phyloP scores from a whole-genome alignment of 176 grass and related monocot species.

The Bonia amplexicaulis region DNA sequence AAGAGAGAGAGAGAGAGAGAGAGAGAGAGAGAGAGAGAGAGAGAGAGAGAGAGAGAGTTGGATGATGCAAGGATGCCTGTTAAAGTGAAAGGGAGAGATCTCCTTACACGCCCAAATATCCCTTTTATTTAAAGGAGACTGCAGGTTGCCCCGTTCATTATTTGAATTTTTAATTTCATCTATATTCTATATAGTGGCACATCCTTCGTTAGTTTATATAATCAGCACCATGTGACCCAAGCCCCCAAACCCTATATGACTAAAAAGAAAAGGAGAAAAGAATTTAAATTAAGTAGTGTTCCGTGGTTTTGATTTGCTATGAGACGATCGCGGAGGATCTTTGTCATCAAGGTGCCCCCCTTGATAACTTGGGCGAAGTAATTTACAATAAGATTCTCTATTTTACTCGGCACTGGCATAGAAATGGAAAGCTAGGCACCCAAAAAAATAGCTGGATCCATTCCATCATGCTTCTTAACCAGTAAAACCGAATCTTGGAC shows the following conservation, averaged over 20 bases:
- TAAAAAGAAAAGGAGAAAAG: background rate
- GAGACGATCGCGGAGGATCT: conserved; percentile 4
- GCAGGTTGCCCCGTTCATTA: conserved; percentile 12
- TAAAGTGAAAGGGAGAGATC: conserved; percentile 71
- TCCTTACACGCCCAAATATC: conserved; percentile 33
- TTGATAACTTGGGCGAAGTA: background rate
- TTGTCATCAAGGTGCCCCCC: conserved; percentile 24
- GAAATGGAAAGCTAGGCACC: background rate
- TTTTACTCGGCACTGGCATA: background rate
- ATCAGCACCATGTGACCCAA: conserved; percentile 25
- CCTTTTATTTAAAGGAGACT: conserved; percentile 34
- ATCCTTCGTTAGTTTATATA: background rate
- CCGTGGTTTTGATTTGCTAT: background rate
- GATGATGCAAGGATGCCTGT: conserved; percentile 40
- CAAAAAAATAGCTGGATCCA: background rate
- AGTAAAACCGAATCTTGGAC: background rate
- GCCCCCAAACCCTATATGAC: background rate
- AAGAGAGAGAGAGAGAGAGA: conserved; percentile 7
- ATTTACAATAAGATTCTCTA: background rate
- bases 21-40: conserved; percentile 17
- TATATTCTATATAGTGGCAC: background rate
- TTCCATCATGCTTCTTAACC: background rate
- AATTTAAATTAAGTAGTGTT: background rate
- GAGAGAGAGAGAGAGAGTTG: conserved; percentile 18
- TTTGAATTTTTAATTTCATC: background rate